phyloP scores from a whole-genome alignment of 2,329 filamentous ascomycete genomes.

The Epichloe elymi region DNA sequence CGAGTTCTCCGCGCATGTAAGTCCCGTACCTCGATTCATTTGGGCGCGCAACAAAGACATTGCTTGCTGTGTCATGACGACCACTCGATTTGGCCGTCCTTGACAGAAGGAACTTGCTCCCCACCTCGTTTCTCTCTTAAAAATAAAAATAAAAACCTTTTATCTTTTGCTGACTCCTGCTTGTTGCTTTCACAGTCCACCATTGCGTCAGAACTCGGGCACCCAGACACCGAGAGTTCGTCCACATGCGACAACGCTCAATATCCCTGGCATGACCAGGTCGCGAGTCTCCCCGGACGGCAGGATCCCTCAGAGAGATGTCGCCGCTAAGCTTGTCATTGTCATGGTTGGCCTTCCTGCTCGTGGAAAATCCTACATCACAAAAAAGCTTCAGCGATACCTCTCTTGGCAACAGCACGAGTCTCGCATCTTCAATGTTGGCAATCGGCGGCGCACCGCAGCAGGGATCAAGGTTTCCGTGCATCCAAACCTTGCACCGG shows the following conservation, averaged over 20 bases:
- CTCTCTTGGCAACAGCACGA: conserved; percentile 96
- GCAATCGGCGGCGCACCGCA: conserved; percentile 72
- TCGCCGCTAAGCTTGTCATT: conserved; percentile 92
- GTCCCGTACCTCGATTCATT: conserved; percentile 12
- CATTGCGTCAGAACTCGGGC: conserved; percentile 60
- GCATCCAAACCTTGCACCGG: conserved; percentile 19
- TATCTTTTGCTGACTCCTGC: neutral
- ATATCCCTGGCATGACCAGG: conserved; percentile 91
- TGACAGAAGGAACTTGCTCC: neutral
- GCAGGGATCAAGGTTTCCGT: conserved; percentile 41
- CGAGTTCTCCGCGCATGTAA: conserved; percentile 46
- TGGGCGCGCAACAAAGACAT: neutral
- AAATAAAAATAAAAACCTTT: neutral
- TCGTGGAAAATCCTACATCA: conserved; percentile 95
- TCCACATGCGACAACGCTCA: conserved; percentile 82
- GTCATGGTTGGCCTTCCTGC: conserved; percentile 97
- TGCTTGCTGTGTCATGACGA: neutral
- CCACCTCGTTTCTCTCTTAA: neutral
- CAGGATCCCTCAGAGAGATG: conserved; percentile 82
- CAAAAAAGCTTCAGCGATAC: conserved; percentile 97
- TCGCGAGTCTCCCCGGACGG: conserved; percentile 97
- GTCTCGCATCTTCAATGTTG: conserved; percentile 93
- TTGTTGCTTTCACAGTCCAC: conserved; percentile 34
- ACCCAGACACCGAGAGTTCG: conserved; percentile 64
- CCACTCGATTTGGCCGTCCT: neutral